phyloP scores from a whole-genome alignment of 305 asterid species.

The Solanum hybrid region DNA sequence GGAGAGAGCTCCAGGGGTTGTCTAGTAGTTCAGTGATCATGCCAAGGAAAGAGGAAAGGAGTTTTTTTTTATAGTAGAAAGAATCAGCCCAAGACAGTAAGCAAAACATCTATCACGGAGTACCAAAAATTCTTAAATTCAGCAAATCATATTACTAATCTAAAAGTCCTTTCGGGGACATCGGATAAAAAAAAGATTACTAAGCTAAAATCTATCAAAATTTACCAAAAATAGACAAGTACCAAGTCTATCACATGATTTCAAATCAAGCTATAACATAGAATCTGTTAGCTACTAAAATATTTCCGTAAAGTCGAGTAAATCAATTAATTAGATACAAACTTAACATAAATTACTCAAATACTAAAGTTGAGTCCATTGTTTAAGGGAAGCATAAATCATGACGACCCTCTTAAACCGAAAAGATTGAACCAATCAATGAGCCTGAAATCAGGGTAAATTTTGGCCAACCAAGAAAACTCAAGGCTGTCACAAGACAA shows the following conservation, averaged over 20 bases:
- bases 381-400: neutral
- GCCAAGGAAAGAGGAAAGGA: neutral
- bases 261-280: neutral
- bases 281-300: neutral
- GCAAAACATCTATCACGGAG: neutral
- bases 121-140: neutral
- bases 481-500: neutral
- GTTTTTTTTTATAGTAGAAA: neutral
- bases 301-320: neutral
- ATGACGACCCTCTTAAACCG: too few species aligned
- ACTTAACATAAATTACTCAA: neutral
- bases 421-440: neutral
- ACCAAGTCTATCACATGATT: neutral
- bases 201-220: neutral
- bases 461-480: neutral
- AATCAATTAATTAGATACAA: neutral
- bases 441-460: neutral
- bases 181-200: too few species aligned
- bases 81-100: neutral
- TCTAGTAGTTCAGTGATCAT: neutral
- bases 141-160: neutral
- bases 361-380: neutral
- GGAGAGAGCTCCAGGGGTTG: neutral
- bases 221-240: neutral
- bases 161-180: too few species aligned